Conservation (phyloP, 805 yeast genomes). For the Jamesozyma lodderae region DNA sequence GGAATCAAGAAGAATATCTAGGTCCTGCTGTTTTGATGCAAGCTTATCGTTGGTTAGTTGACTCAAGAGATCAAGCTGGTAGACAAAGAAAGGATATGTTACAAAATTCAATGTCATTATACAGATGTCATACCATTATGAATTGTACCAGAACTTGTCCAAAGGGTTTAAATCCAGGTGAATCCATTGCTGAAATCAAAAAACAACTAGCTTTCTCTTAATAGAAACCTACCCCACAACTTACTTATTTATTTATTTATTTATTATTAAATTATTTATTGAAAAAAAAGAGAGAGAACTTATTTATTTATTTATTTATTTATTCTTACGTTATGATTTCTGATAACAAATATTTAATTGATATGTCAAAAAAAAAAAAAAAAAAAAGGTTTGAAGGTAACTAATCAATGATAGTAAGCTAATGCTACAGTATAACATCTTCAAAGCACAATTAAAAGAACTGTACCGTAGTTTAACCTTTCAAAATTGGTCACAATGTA, state of each 20-base stretch:
- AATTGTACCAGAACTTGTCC: constrained; percentile 98
- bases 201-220: constrained; percentile 65
- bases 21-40: constrained; percentile 99
- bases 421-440: constrained; percentile 1
- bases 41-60: constrained; percentile 98
- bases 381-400: too few relatives aligned
- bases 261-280: neutral
- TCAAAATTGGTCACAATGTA: constrained; percentile 2
- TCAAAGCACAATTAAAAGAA: constrained; percentile 3
- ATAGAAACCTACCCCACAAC: too few relatives aligned
- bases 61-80: constrained; percentile 90
- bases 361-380: too few relatives aligned
- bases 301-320: neutral
- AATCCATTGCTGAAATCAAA: constrained; percentile 94
- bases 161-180: constrained; percentile 96
- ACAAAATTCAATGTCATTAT: constrained; percentile 93
- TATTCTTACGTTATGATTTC: too few relatives aligned
- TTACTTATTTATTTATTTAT: constrained; percentile 9
- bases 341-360: too few relatives aligned
- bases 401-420: too few relatives aligned
- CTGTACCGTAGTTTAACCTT: constrained; percentile 1
- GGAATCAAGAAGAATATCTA: constrained; percentile 97
- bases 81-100: constrained; percentile 74
- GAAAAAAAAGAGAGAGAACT: neutral
- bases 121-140: constrained; percentile 99